A percentile compares a stretch with the other conserved stretches of the same genome.
Conservation (phyloP, 148 eudicot species). For the Limonium bicolor region DNA sequence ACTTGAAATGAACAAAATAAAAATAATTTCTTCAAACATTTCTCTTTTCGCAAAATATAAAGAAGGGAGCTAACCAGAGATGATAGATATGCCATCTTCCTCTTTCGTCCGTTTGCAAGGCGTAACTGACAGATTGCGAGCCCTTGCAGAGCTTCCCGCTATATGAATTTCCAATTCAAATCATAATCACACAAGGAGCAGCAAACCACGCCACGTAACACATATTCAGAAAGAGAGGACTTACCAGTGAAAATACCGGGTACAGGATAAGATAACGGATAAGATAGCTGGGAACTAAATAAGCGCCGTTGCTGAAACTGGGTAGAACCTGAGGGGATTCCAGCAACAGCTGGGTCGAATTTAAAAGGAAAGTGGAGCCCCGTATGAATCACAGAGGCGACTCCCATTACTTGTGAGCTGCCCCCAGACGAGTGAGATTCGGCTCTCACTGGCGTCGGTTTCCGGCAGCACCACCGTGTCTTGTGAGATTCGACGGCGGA, state of each 20-base stretch:
- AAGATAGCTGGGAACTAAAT: slow-evolving; percentile 8
- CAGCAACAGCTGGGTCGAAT: slow-evolving; percentile 9
- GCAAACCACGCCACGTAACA: background rate
- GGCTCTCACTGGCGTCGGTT: background rate
- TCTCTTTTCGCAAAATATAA: background rate
- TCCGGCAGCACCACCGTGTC: slow-evolving; percentile 1
- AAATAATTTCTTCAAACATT: background rate
- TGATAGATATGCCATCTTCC: slow-evolving; percentile 36
- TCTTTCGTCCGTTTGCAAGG: slow-evolving; percentile 36
- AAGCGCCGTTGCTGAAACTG: slow-evolving; percentile 3
- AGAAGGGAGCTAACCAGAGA: slow-evolving; percentile 23
- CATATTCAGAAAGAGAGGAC: background rate
- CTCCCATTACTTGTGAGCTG: slow-evolving; percentile 16
- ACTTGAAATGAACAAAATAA: background rate
- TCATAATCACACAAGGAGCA: background rate
- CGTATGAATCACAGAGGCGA: slow-evolving; percentile 23
- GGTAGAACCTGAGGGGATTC: slow-evolving; percentile 6
- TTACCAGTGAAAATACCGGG: slow-evolving; percentile 16
- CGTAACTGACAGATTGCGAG: slow-evolving; percentile 10
- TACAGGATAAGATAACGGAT: slow-evolving; percentile 10
- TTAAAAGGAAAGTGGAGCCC: slow-evolving; percentile 18
- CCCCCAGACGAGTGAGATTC: background rate
- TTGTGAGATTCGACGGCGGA: background rate
- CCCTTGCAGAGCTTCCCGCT: slow-evolving; percentile 14
- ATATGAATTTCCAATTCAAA: slow-evolving; percentile 7